These are phyloP conservation scores for Tillandsia fasciculata DNA, from an alignment of 176 grass and related monocot genomes.

Conservation along the genomic window DNA sequence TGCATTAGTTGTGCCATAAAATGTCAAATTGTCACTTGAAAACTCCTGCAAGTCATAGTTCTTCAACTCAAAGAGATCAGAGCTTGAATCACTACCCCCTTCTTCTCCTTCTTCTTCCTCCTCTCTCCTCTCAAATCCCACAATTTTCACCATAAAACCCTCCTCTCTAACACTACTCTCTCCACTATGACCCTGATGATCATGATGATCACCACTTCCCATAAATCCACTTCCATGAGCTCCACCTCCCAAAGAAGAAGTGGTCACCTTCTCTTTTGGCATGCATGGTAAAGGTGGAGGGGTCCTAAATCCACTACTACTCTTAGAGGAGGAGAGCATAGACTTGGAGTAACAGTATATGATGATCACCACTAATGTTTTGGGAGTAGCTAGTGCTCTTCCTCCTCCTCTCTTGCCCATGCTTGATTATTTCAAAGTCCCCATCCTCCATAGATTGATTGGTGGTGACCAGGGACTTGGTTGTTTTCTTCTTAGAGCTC, in stretches of 20 bases:
- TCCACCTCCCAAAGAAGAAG: neutral
- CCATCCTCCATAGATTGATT: too few species aligned
- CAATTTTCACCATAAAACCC: too few species aligned
- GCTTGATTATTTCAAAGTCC: neutral
- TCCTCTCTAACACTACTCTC: too few species aligned
- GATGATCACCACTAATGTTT: neutral
- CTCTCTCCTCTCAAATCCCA: neutral
- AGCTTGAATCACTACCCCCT: constrained; percentile 1
- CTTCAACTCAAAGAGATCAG: constrained; percentile 1
- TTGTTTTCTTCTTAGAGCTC: neutral
- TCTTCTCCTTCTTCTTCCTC: neutral
- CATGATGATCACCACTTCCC: neutral
- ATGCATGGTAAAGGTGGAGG: too few species aligned
- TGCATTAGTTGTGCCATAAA: neutral
- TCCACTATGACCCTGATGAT: neutral
- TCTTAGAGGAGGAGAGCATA: too few species aligned
- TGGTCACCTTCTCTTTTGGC: too few species aligned
- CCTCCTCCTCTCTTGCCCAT: neutral
- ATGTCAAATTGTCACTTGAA: neutral
- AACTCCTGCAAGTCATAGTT: neutral
- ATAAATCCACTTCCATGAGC: neutral
- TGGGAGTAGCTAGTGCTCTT: neutral
- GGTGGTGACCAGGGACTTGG: neutral
- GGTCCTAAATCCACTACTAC: too few species aligned
- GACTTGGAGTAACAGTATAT: neutral